These are phyloP conservation scores for Wickerhamomyces queroliae DNA, from an alignment of 805 yeast genomes.

Conservation along the genomic window DNA sequence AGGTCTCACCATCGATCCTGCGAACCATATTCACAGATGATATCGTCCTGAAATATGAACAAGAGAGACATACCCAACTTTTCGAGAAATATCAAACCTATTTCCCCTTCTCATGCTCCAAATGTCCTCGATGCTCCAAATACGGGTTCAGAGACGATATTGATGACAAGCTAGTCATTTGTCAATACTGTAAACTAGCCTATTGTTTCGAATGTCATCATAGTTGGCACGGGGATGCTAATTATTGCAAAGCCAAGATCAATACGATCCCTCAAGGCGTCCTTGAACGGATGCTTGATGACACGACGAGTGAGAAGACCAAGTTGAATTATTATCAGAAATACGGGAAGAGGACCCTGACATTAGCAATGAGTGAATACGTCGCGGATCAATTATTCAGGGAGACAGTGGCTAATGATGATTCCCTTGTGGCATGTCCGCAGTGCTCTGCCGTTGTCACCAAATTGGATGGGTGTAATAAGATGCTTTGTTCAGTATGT, in stretches of 20 bases:
- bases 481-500: slow-evolving; percentile 52
- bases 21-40: slow-evolving; percentile 23
- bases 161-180: slow-evolving; percentile 41
- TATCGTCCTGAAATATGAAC: slow-evolving; percentile 31
- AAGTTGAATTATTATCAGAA: slow-evolving; percentile 29
- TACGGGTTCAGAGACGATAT: slow-evolving; percentile 42
- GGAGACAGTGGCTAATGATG: slow-evolving; percentile 35
- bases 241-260: slow-evolving; percentile 35
- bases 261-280: slow-evolving; percentile 26
- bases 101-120: slow-evolving; percentile 42
- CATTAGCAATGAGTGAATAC: slow-evolving; percentile 37
- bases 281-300: slow-evolving; percentile 11
- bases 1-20: slow-evolving; percentile 31
- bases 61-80: slow-evolving; percentile 31
- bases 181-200: slow-evolving; percentile 43
- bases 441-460: slow-evolving; percentile 43
- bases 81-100: slow-evolving; percentile 37
- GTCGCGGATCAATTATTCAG: slow-evolving; percentile 42
- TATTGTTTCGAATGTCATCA: slow-evolving; percentile 52
- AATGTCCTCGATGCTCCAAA: slow-evolving; percentile 47
- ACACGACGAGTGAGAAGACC: slow-evolving; percentile 25
- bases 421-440: slow-evolving; percentile 46
- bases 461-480: slow-evolving; percentile 59
- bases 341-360: slow-evolving; percentile 41
- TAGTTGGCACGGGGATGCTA: slow-evolving; percentile 55